phyloP scores from a whole-genome alignment of 257 asterid species.

The Gentiana straminea region DNA sequence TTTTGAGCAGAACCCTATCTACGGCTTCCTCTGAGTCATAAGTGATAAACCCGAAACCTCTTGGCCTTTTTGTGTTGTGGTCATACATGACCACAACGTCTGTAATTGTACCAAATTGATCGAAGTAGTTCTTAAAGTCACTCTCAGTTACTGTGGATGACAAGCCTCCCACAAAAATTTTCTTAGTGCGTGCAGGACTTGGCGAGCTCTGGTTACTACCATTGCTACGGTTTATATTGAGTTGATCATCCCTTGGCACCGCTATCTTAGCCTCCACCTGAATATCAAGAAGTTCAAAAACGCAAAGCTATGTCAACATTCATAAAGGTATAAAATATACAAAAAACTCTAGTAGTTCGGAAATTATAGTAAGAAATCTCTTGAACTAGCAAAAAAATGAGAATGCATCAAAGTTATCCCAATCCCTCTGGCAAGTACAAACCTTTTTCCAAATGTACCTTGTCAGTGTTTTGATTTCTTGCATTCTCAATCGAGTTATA shows the following conservation, averaged over 20 bases:
- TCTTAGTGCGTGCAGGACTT: conserved; percentile 61
- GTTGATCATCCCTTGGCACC: conserved; percentile 76
- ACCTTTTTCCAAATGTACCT: no score
- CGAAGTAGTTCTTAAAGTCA: conserved; percentile 76
- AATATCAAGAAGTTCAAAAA: conserved; percentile 5
- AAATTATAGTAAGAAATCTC: not conserved
- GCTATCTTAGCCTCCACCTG: conserved; percentile 96
- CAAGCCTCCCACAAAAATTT: conserved; percentile 83
- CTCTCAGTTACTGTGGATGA: conserved; percentile 73
- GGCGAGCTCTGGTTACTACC: conserved; percentile 60
- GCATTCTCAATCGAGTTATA: no score
- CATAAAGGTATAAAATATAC: not conserved
- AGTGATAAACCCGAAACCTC: conserved; percentile 27
- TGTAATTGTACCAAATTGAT: conserved; percentile 63
- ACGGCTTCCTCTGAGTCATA: conserved; percentile 76
- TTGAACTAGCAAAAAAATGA: no score
- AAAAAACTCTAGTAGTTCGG: not conserved
- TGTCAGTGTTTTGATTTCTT: no score
- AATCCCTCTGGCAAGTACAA: no score
- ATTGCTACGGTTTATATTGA: conserved; percentile 22
- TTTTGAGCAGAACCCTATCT: conserved; percentile 55
- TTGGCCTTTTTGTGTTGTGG: conserved; percentile 86
- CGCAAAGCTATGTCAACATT: not conserved
- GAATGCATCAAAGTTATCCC: no score
- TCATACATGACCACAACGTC: conserved; percentile 95